These are phyloP conservation scores for Pythium phragmiticola DNA, from an alignment of 352 stramenopile genomes.

Conservation along the genomic window DNA sequence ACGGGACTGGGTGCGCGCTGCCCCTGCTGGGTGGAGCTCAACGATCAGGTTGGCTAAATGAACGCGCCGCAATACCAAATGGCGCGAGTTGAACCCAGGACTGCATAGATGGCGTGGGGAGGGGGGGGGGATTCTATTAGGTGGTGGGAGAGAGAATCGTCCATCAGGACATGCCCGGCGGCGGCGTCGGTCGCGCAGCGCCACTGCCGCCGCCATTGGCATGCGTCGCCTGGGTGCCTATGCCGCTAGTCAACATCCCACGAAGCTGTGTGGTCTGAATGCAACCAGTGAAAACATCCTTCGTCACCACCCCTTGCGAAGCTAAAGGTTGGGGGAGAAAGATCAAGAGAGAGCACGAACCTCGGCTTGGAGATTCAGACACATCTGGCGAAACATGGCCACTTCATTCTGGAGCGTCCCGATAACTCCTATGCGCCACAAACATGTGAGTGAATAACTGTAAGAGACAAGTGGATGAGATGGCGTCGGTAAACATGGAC, in stretches of 20 bases:
- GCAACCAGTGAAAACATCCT: not conserved
- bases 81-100: slow-evolving; percentile 11
- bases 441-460: not conserved
- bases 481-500: not conserved
- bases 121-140: slow-evolving; percentile 11
- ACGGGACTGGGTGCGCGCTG: not conserved
- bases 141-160: not conserved
- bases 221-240: not conserved
- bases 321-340: not conserved
- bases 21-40: not conserved
- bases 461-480: not conserved
- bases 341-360: slow-evolving; percentile 26
- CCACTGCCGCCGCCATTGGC: not conserved
- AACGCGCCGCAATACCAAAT: not conserved
- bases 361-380: slow-evolving; percentile 73
- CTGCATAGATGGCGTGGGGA: not conserved
- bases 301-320: not conserved
- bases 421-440: slow-evolving; percentile 45
- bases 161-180: slow-evolving; percentile 54
- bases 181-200: slow-evolving; percentile 34
- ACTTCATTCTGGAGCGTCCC: slow-evolving; percentile 72
- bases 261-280: slow-evolving; percentile 25
- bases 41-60: no score
- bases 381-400: slow-evolving; percentile 82
- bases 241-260: not conserved